A percentile compares a stretch with the other conserved stretches of the same genome.
Conservation (phyloP, 129 eudicot genomes). For the Kitagawia praeruptora region DNA sequence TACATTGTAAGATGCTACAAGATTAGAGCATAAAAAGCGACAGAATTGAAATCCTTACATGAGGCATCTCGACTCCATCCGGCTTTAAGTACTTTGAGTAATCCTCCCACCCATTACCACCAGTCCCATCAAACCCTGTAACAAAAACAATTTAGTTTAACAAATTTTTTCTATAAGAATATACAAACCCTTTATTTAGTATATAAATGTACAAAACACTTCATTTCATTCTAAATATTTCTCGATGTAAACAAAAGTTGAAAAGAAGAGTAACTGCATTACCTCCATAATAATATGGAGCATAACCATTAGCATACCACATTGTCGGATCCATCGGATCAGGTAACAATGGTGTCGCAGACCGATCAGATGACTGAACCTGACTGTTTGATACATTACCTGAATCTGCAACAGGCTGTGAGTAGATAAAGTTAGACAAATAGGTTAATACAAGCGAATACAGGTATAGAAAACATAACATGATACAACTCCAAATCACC, state of each 20-base stretch:
- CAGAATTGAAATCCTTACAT: slow-evolving; percentile 29
- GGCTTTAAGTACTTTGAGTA: slow-evolving; percentile 41
- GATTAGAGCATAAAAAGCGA: neutral
- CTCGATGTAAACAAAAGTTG: neutral
- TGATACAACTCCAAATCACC: slow-evolving; percentile 22
- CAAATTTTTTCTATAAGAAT: neutral
- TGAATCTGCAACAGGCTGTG: slow-evolving; percentile 32
- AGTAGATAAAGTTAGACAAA: neutral
- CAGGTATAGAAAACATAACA: too few species aligned
- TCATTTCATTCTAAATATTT: neutral
- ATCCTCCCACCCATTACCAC: slow-evolving; percentile 66
- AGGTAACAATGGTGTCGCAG: slow-evolving; percentile 39
- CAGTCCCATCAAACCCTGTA: slow-evolving; percentile 30
- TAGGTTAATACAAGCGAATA: neutral
- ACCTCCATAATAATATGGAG: slow-evolving; percentile 68
- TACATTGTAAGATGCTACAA: neutral
- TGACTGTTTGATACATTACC: slow-evolving; percentile 33
- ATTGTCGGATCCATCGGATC: slow-evolving; percentile 44
- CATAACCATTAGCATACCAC: slow-evolving; percentile 52
- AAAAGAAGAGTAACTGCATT: neutral
- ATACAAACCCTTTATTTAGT: too few species aligned
- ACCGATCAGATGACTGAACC: slow-evolving; percentile 33
- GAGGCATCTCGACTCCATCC: slow-evolving; percentile 66
- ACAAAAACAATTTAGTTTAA: neutral
- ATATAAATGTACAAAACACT: neutral